A percentile compares a stretch with the other conserved stretches of the same genome.
phyloP scores from a whole-genome alignment of 108 stramenopile genomes.

The Nitzschia sp. region DNA sequence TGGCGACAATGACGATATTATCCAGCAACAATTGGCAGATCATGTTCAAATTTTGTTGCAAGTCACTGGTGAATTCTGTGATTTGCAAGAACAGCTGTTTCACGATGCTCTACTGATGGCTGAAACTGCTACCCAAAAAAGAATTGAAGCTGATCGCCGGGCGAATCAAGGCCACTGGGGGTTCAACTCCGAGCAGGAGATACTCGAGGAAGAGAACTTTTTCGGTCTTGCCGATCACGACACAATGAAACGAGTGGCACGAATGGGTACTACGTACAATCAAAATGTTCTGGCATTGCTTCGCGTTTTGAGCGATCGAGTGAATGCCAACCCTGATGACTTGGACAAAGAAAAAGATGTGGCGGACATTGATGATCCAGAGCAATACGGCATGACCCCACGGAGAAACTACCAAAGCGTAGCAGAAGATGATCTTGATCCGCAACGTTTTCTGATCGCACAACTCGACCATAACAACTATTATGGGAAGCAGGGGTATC shows the following conservation, averaged over 20 bases:
- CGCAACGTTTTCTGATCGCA: slow-evolving; percentile 75
- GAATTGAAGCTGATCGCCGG: slow-evolving; percentile 59
- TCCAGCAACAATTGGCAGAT: slow-evolving; percentile 37
- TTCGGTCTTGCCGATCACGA: slow-evolving; percentile 63
- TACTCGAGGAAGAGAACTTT: slow-evolving; percentile 59
- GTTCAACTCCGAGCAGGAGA: slow-evolving; percentile 58
- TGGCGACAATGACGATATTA: slow-evolving; percentile 32
- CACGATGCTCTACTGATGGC: slow-evolving; percentile 58
- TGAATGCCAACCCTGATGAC: slow-evolving; percentile 49
- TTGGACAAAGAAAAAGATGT: slow-evolving; percentile 10
- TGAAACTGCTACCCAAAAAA: slow-evolving; percentile 58
- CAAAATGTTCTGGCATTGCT: slow-evolving; percentile 52
- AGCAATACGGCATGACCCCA: slow-evolving; percentile 6
- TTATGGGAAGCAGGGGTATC: slow-evolving; percentile 47
- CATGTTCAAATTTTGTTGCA: slow-evolving; percentile 60
- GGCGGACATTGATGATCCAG: background rate
- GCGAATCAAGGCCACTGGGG: slow-evolving; percentile 80
- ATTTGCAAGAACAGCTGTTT: slow-evolving; percentile 80
- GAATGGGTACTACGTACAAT: slow-evolving; percentile 56
- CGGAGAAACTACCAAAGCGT: background rate
- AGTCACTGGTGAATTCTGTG: slow-evolving; percentile 74
- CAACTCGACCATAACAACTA: slow-evolving; percentile 84
- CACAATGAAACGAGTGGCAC: slow-evolving; percentile 51
- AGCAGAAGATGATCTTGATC: slow-evolving; percentile 50
- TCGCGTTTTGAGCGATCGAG: slow-evolving; percentile 46